A percentile compares a stretch with the other conserved stretches of the same genome.
Conservation (phyloP, 441 rosid species). For the Isatis lusitanica region DNA sequence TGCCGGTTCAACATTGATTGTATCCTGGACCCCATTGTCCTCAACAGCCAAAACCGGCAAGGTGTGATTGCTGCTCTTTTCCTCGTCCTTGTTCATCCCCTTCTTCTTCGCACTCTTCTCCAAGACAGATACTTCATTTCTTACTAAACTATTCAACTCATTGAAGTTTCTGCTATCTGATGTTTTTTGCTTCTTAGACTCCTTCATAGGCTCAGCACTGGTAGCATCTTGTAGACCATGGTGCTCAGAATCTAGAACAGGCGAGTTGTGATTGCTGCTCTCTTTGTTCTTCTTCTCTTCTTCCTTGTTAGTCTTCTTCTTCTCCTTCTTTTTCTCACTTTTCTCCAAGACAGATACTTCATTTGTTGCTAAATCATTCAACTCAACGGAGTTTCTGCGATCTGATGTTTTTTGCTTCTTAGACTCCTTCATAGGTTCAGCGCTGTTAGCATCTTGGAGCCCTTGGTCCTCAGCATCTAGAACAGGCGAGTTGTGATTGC, state of each 20-base stretch:
- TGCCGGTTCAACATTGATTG: conserved; percentile 4
- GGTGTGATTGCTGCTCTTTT: neutral
- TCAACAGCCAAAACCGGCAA: neutral
- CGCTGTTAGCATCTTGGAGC: neutral
- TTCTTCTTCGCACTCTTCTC: neutral
- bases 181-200: conserved; percentile 2
- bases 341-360: neutral
- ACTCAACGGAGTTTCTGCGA: neutral
- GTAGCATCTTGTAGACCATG: neutral
- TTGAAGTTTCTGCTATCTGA: neutral
- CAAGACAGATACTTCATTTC: neutral
- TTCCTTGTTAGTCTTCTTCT: neutral
- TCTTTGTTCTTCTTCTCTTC: neutral
- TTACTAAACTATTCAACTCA: neutral
- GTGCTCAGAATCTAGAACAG: neutral
- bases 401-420: conserved; percentile 8
- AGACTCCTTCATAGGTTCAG: conserved; percentile 15
- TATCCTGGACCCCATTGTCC: neutral
- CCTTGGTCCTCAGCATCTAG: neutral
- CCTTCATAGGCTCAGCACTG: conserved; percentile 11
- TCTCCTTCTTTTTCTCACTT: neutral
- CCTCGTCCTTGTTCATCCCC: neutral
- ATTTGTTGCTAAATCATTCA: neutral
- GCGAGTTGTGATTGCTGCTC: neutral
- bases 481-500: neutral